A percentile compares a stretch with the other conserved stretches of the same genome.
phyloP scores from a whole-genome alignment of 1,284 basidiomycete species.

The Ustilago sp. region DNA sequence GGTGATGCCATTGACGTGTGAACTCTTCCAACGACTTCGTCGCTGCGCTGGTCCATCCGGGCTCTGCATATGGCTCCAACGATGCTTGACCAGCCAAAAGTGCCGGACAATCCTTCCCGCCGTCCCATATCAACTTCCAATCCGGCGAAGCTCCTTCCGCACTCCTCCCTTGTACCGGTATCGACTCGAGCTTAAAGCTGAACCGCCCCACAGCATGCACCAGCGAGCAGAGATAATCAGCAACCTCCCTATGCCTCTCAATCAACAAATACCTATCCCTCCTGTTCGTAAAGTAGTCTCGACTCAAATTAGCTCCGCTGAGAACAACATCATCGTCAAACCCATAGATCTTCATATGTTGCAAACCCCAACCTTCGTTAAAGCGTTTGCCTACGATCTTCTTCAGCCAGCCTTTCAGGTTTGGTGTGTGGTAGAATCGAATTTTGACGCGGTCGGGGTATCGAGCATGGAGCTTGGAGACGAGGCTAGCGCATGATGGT shows the following conservation, averaged over 20 bases:
- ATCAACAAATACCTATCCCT: constrained; percentile 94
- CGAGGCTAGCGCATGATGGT: constrained; percentile 71
- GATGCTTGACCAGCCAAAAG: not conserved
- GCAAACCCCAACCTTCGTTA: constrained; percentile 98
- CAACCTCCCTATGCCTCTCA: constrained; percentile 75
- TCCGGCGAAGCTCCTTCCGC: constrained; percentile 9
- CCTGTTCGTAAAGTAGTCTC: constrained; percentile 92
- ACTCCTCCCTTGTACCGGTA: not conserved
- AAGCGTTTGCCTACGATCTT: constrained; percentile 87
- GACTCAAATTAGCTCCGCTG: constrained; percentile 93
- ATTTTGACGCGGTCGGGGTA: constrained; percentile 81
- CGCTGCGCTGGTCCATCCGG: constrained; percentile 41
- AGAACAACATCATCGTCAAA: constrained; percentile 91
- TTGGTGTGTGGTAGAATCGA: constrained; percentile 83
- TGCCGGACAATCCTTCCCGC: constrained; percentile 34
- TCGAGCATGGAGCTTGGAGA: constrained; percentile 52
- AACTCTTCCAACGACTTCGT: constrained; percentile 39
- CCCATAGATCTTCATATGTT: constrained; percentile 97
- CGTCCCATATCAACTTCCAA: constrained; percentile 61
- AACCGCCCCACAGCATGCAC: constrained; percentile 79
- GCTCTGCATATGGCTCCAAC: constrained; percentile 19
- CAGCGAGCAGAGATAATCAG: constrained; percentile 86
- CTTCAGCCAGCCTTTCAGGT: constrained; percentile 79
- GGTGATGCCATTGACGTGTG: constrained; percentile 46
- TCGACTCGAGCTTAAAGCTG: constrained; percentile 74